Evolutionary conservation across 129 eudicot species (phyloP), one percentile per base, ranked within the genome.

Genomic region (Escallonia herrerae): DNA sequence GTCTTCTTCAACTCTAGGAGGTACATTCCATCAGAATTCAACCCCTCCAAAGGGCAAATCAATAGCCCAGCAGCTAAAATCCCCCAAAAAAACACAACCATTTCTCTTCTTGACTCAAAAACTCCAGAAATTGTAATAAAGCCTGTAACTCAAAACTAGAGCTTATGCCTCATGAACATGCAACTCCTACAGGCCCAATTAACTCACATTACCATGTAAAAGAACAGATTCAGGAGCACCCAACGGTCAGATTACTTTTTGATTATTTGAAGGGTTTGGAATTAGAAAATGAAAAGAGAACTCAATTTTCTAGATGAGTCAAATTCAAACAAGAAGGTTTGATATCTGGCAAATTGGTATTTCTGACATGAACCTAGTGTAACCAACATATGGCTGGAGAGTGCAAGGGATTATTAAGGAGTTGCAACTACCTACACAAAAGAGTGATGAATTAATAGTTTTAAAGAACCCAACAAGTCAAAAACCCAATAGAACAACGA

Each of bases 1-100:
- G 60, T 74, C 58, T 83, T 83, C 79, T 93, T 93, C 5, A 93
- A 70, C 68, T 88, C 90, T 60, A 88, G 48, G 41, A 93, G 91
- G 62, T 68, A 67, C 13, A 69, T 58, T 59, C 98, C 98, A 50
- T 93, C 96, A 43, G 74, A 66, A 76, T 79, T 88, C 69, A 93
- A 77, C 39, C 91, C 96, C 42, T 88, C 76, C 8, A 87, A 83
- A 15, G 79, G 75, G n/a, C 52, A 66, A 71, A 82, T 40, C 66
- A 81, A 10, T 43, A 71, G 62, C 61, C 60, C 33, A 56, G 63
- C 60, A 51, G 79, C 58, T 11, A 77, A 59, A 72, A 81, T 47
- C 51, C 60, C 79, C 64, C 74, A 62, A 52, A 65, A 60, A 57
- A 79, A 74, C 69, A 76, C 42, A 54, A 67, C 53, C 58, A 56